Base-by-base conservation (phyloP, 2,329 filamentous ascomycete genomes). In the Colletotrichum brevisporum region DNA sequence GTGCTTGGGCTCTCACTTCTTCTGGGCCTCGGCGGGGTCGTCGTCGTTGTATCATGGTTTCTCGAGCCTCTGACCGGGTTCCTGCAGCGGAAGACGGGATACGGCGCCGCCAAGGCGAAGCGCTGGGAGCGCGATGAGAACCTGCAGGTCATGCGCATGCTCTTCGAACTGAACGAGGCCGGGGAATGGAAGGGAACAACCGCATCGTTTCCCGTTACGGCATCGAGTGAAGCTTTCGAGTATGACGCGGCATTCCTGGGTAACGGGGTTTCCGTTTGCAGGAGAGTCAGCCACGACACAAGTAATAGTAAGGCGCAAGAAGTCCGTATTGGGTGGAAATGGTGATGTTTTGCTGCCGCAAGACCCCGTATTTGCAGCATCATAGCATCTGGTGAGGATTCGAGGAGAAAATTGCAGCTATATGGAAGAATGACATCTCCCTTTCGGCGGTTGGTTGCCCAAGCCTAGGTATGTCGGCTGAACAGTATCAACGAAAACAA, bases 81-180 rank as follows among this genome's bases (percentile, higher is more conserved):
- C 3, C 1, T 68, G 6, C 41, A 68, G 24, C 54, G 13, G 18
- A 41, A n/a, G 2, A 54, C 54, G 8, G 59, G 53, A 2, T 52
- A 24, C 4, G 65, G 65, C 6, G 21, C 15, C 2, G 15, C 18
- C 1, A 63, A 63, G 12, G 65, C 65, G 0, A 58, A 57, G 26
- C 31, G 58, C 10, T 68, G 65, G 65, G 54, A 63, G 5, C 47
- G 65, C 13, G 65, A 68, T 15, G 60, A 68, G 16, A 58, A 36
- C 9, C 21, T 68, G 16, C 65, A 68, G 27, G 45, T 64, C 21
- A 59, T 68, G 65, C 52, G 65, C 13, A 54, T 64, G 59, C 27
- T 68, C 6, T 64, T 59, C 12, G 65, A 64, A 21, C 13, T 47
- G 24, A 59, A 31, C 12, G 54, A 53, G 8, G 59, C 53, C 2